Conservation (phyloP, 768 basidiomycete species). For the Xerocomus brunneocitrinus region DNA sequence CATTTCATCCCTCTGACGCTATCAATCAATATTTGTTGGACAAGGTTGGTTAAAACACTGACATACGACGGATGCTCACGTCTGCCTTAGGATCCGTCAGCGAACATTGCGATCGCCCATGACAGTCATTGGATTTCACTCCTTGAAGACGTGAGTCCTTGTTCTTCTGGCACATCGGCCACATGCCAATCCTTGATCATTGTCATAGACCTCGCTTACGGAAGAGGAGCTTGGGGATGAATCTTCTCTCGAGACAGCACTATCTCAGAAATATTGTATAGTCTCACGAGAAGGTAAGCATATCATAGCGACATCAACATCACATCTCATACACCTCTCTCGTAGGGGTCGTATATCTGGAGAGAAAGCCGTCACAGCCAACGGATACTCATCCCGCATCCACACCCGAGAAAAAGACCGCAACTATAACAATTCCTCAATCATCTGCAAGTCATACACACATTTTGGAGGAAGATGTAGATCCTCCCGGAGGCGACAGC, state of each 20-base stretch:
- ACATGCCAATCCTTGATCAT: not conserved
- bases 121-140: not conserved
- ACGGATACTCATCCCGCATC: not conserved
- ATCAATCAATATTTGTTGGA: slow-evolving; percentile 8
- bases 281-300: not conserved
- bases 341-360: slow-evolving; percentile 1
- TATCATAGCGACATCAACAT: no score
- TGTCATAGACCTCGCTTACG: not conserved
- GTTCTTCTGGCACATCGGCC: not conserved
- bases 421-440: no score
- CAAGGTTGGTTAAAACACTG: not conserved
- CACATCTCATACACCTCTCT: not conserved
- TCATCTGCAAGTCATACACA: no score
- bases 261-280: slow-evolving; percentile 1
- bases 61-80: not conserved
- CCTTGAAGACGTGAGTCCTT: not conserved
- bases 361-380: not conserved
- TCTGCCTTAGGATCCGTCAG: not conserved
- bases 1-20: slow-evolving; percentile 11
- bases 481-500: no score
- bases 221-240: not conserved
- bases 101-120: not conserved
- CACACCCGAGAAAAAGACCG: no score
- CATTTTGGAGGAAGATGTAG: no score
- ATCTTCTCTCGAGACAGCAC: not conserved